Evolutionary conservation across 345 rosid species (phyloP), one percentile per base, ranked within the genome.

Genomic region (Dipteronia sinensis): DNA sequence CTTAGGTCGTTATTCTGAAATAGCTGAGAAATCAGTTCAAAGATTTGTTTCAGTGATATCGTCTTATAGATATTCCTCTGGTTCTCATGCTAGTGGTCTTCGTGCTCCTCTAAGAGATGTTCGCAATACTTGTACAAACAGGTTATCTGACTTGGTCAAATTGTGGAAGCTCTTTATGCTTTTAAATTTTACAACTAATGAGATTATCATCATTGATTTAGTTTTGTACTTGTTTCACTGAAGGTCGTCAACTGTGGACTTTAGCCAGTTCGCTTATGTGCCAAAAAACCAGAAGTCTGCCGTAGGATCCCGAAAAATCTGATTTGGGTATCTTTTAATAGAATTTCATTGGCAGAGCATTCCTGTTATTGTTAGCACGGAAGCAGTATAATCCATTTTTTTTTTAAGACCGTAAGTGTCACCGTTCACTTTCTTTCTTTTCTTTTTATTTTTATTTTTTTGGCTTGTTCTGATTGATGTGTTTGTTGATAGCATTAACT

Each of bases 21-120:
- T 94, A 83, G 99, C 99, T 59, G 97, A 90, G 87, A 89, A 91
- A 76, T 94, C 98, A 67, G 83, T 94, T 80, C 98, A 88, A 83
- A 92, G 56, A 44, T 90, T 91, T 69, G 97, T 91, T 66, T 89
- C 95, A 0, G 90, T 86, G 66, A 86, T 96, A 78, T 90, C 94
- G 20, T 90, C 97, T 29, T 92, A 89, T 77, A 82, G 85, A 72
- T 90, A 72, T 79, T 81, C 89, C 58, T 73, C 92, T 61, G 97
- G 98, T 77, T 90, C 98, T 77, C 95, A 93, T 73, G 99, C 94
- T 65, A 96, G 99, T 22, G 97, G 99, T 80, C 97, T 96, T 13
- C 95, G 94, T 55, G 92, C 97, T 44, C 99, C 98, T 77, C 76
- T 96, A 12, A 96, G 86, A 85, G 92, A 92, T 74, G 74, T 93